Evolutionary conservation across 1,284 basidiomycete genomes (phyloP).

Genomic region (Puccinia sorghi): DNA sequence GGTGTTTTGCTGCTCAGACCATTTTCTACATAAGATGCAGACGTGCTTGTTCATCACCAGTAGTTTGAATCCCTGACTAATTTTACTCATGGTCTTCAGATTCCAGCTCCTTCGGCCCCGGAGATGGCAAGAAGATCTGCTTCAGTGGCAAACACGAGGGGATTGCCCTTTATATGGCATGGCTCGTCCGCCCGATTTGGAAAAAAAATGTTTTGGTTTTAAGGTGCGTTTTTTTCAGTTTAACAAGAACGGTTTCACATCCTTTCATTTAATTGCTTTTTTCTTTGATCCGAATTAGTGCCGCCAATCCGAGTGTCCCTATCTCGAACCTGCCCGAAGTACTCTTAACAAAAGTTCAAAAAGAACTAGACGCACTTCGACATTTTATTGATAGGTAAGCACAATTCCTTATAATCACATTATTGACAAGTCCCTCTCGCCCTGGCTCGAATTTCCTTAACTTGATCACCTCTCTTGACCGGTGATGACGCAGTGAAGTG

Average conservation of each 20-base stretch:
- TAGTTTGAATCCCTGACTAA: neutral
- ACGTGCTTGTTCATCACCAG: neutral
- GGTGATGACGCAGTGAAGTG: conserved; percentile 37
- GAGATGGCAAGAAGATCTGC: conserved; percentile 70
- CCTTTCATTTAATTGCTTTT: neutral
- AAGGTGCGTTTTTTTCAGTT: conserved; percentile 60
- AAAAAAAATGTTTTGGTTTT: conserved; percentile 70
- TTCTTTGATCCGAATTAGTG: neutral
- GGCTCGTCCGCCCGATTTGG: conserved; percentile 85
- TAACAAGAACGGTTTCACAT: conserved; percentile 16
- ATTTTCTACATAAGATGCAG: neutral
- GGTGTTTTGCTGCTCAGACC: neutral
- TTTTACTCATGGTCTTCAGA: conserved; percentile 11
- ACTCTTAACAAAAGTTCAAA: conserved; percentile 38
- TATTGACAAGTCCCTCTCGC: neutral
- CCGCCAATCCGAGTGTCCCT: neutral
- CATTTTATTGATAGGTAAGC: conserved; percentile 45
- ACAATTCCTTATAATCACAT: neutral
- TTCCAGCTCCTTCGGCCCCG: conserved; percentile 60
- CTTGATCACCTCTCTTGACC: conserved; percentile 1
- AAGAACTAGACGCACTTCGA: conserved; percentile 26
- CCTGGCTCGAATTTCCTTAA: neutral
- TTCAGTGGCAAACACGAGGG: conserved; percentile 89
- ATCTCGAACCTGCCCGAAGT: conserved; percentile 63
- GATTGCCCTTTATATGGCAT: conserved; percentile 79